phyloP scores from a whole-genome alignment of 2,329 filamentous ascomycete genomes.

The Cladosporium phlei region DNA sequence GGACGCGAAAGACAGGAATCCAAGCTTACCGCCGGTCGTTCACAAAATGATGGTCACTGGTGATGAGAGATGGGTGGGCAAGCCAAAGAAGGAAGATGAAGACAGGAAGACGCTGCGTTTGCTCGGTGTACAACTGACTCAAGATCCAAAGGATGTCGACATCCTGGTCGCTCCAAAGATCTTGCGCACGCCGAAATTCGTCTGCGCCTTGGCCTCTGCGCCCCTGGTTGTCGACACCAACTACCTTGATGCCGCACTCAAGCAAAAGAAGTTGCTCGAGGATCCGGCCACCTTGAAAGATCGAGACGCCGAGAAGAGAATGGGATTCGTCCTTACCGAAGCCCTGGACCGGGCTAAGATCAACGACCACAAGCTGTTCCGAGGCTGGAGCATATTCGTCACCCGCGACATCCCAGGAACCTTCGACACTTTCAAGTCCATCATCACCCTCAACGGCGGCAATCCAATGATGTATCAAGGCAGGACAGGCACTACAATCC shows the following conservation, averaged over 20 bases:
- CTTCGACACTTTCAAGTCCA: constrained; percentile 75
- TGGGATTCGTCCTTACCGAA: constrained; percentile 63
- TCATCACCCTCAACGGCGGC: constrained; percentile 84
- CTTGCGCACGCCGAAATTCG: constrained; percentile 88
- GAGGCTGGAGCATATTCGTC: constrained; percentile 76
- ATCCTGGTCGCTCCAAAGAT: constrained; percentile 83
- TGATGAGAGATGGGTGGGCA: constrained; percentile 74
- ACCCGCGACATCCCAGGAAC: constrained; percentile 75
- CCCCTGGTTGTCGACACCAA: constrained; percentile 70
- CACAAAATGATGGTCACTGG: constrained; percentile 79
- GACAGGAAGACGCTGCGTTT: constrained; percentile 81
- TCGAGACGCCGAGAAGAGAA: constrained; percentile 64
- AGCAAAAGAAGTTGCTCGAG: constrained; percentile 56
- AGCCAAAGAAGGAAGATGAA: constrained; percentile 67
- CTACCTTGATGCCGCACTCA: constrained; percentile 74
- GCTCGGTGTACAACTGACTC: constrained; percentile 77
- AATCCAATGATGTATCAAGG: constrained; percentile 73
- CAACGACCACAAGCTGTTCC: constrained; percentile 72
- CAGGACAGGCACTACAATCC: constrained; percentile 58
- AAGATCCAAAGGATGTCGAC: constrained; percentile 71
- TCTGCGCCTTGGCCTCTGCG: constrained; percentile 76
- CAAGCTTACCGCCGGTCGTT: constrained; percentile 54
- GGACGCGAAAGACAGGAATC: constrained; percentile 5
- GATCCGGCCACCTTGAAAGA: constrained; percentile 65
- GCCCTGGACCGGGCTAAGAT: constrained; percentile 66